These are phyloP conservation scores for Pseudoneurospora amorphoporcata DNA, from an alignment of 495 filamentous ascomycete species.

Conservation along the genomic window DNA sequence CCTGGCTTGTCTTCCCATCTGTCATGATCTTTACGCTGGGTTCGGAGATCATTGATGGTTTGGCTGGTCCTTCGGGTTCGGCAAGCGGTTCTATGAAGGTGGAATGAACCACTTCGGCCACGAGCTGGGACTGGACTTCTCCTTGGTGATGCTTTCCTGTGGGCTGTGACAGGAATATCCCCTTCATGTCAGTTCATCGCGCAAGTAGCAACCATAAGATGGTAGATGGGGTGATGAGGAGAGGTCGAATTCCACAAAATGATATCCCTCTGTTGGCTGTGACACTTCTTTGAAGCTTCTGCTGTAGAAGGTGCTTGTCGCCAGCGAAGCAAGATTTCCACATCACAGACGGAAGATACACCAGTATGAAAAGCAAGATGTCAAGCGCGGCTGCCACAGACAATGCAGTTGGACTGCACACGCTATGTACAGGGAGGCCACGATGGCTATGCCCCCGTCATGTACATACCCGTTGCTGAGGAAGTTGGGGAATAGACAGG, in stretches of 20 bases:
- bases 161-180: not conserved
- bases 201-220: not conserved
- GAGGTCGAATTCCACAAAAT: not conserved
- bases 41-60: constrained; percentile 55
- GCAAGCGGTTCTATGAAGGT: not conserved
- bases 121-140: not conserved
- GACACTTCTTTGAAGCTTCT: not conserved
- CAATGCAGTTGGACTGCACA: not conserved
- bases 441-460: not conserved
- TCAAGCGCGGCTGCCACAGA: not conserved
- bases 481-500: too few relatives aligned
- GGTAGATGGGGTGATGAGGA: not conserved
- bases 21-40: constrained; percentile 64
- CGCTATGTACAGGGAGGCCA: not conserved
- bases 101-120: not conserved
- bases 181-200: not conserved
- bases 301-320: not conserved
- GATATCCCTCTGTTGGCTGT: not conserved
- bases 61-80: constrained; percentile 37
- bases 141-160: not conserved
- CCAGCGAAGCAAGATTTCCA: not conserved
- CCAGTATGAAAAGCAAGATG: not conserved
- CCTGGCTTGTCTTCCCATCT: constrained; percentile 64
- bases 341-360: not conserved
- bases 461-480: not conserved